These are phyloP conservation scores for Brassica incana DNA, from an alignment of 345 rosid genomes.

Conservation along the genomic window DNA sequence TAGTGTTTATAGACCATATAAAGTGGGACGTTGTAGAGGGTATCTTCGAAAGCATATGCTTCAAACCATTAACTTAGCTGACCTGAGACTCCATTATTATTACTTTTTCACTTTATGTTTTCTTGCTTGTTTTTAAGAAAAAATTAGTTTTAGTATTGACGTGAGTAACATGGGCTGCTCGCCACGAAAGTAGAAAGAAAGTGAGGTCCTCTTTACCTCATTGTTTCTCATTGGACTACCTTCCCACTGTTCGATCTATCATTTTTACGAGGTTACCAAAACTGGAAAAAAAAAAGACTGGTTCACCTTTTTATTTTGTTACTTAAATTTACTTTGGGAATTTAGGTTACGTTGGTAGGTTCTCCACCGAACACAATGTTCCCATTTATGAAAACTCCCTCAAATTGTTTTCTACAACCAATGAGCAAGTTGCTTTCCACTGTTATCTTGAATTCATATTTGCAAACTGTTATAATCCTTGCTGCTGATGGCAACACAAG, in stretches of 20 bases:
- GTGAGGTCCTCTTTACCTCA: not conserved
- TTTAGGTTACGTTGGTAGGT: constrained; percentile 6
- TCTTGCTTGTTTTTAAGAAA: not conserved
- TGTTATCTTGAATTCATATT: not conserved
- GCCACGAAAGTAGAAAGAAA: constrained; percentile 16
- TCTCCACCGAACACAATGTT: constrained; percentile 12
- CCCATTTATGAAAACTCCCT: not conserved
- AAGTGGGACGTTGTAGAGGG: constrained; percentile 13
- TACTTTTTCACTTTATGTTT: constrained; percentile 10
- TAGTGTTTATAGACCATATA: constrained; percentile 30
- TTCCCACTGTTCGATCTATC: constrained; percentile 8
- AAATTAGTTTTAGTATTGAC: not conserved
- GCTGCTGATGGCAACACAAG: not conserved
- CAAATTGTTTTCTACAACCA: not conserved
- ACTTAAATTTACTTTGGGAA: not conserved
- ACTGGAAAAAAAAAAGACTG: not conserved
- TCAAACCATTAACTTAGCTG: constrained; percentile 37
- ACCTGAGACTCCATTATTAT: constrained; percentile 30
- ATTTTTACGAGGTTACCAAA: constrained; percentile 24
- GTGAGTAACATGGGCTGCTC: constrained; percentile 27
- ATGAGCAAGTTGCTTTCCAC: not conserved
- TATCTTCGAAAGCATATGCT: constrained; percentile 41
- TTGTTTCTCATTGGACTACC: constrained; percentile 16
- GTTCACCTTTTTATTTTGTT: not conserved
- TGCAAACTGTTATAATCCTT: not conserved